Percentiles rank a stretch among this genome's conserved stretches.
phyloP scores from a whole-genome alignment of 202 grass and related monocot genomes.

The Panicum virgatum region DNA sequence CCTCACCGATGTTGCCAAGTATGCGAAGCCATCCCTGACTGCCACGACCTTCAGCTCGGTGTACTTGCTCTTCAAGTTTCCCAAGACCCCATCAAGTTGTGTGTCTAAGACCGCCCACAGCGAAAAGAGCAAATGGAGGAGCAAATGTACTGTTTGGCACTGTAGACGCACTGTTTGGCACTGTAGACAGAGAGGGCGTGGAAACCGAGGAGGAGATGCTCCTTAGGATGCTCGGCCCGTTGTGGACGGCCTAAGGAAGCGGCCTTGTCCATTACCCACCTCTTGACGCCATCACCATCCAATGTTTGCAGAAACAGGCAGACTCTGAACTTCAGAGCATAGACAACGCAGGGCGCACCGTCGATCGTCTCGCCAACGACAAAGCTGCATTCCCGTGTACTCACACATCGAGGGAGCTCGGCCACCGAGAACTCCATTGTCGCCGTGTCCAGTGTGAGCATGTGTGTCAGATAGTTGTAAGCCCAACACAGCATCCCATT shows the following conservation, averaged over 20 bases:
- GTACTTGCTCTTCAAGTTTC: neutral
- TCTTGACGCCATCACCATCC: neutral
- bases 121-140: too few relatives aligned
- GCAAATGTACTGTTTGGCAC: too few relatives aligned
- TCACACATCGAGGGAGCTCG: neutral
- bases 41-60: neutral
- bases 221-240: too few relatives aligned
- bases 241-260: too few relatives aligned
- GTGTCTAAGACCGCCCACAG: too few relatives aligned
- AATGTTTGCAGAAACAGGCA: neutral
- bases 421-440: neutral
- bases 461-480: neutral
- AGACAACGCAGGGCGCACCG: neutral
- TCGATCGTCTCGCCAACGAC: neutral
- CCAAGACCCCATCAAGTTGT: neutral
- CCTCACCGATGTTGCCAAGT: neutral
- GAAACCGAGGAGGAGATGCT: too few relatives aligned
- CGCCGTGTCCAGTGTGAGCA: neutral
- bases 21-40: neutral
- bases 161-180: too few relatives aligned
- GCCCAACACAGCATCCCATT: neutral
- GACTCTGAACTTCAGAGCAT: neutral
- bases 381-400: neutral
- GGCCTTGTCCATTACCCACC: neutral
- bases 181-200: too few relatives aligned